phyloP scores from a whole-genome alignment of 495 filamentous ascomycete species.

The Annulohypoxylon moriforme region DNA sequence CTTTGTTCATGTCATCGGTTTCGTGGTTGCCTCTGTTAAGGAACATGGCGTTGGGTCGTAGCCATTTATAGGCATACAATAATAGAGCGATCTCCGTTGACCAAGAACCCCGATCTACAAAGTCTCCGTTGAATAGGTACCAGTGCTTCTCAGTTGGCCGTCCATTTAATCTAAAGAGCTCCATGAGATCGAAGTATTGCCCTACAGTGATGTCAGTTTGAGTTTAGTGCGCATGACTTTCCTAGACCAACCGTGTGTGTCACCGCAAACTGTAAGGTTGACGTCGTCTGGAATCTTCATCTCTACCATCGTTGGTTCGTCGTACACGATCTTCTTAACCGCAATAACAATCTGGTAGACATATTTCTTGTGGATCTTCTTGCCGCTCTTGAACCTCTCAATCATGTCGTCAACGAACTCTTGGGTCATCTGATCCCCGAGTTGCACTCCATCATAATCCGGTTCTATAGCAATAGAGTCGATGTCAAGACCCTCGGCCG shows the following conservation, averaged over 20 bases:
- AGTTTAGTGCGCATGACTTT: constrained; percentile 1
- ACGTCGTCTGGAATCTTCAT: constrained; percentile 80
- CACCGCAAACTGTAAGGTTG: constrained; percentile 92
- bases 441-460: constrained; percentile 82
- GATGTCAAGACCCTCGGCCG: constrained; percentile 88
- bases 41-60: constrained; percentile 88
- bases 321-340: constrained; percentile 87
- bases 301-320: constrained; percentile 98
- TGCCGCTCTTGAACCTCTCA: constrained; percentile 92
- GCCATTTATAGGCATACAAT: constrained; percentile 96
- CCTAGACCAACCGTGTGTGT: constrained; percentile 82
- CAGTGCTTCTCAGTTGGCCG: constrained; percentile 82
- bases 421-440: constrained; percentile 89
- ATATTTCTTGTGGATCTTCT: constrained; percentile 95
- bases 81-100: constrained; percentile 94
- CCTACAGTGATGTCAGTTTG: constrained; percentile 61
- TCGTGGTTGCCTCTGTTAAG: constrained; percentile 99
- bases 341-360: constrained; percentile 94
- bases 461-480: constrained; percentile 84
- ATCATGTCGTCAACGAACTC: constrained; percentile 99
- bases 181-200: constrained; percentile 97
- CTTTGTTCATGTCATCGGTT: constrained; percentile 99
- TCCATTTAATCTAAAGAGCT: constrained; percentile 94
- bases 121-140: constrained; percentile 99
- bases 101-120: constrained; percentile 97